Evolutionary conservation across 2,329 filamentous ascomycete species (phyloP), one percentile per base, ranked within the genome.

Genomic region (Exophiala sideris): DNA sequence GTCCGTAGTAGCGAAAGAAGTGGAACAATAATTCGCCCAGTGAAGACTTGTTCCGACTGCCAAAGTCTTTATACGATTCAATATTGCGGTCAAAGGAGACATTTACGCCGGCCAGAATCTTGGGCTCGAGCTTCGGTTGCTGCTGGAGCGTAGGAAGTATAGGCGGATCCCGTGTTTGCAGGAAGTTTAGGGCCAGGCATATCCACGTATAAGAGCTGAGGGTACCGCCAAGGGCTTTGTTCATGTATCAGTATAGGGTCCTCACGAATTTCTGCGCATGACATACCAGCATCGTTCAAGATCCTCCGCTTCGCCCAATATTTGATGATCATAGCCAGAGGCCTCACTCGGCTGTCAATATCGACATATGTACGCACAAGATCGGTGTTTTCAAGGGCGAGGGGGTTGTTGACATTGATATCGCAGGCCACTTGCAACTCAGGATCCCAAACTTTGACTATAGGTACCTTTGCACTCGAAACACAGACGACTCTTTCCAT

Each of bases 171-270:
- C 91, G 85, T 48, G 90, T 87, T 72, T 99, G 94, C 21, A 99
- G 80, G 67, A 97, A 99, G 63, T 91, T 95, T 68, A 99, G 87
- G 62, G 97, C 95, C 79, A 99, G 84, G 72, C 94, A 99, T 68
- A 97, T 97, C 94, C 94, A 99, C 18, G 94, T 96, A 69, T 99
- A 99, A 14, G 94, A 99, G 71, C 92, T 97, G 56, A 99, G 79
- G 5, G 94, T 99, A 53, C 90, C 91, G 59, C 94, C 91, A 68
- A 91, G 90, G 54, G 88, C 94, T 95, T 51, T 20, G 45, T 29
- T 14, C 68, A 33, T 18, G 52, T 36, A 58, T 61, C 48, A 63
- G 50, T 45, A 54, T 39, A 32, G 40, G 58, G 68, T 50, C 68
- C 61, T 47, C 46, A 38, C 42, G 45, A 11, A 53, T n/a, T 51